Percentiles rank a stretch among this genome's conserved stretches.
Conservation (phyloP, 495 filamentous ascomycete species). For the Penicillium paradoxum region DNA sequence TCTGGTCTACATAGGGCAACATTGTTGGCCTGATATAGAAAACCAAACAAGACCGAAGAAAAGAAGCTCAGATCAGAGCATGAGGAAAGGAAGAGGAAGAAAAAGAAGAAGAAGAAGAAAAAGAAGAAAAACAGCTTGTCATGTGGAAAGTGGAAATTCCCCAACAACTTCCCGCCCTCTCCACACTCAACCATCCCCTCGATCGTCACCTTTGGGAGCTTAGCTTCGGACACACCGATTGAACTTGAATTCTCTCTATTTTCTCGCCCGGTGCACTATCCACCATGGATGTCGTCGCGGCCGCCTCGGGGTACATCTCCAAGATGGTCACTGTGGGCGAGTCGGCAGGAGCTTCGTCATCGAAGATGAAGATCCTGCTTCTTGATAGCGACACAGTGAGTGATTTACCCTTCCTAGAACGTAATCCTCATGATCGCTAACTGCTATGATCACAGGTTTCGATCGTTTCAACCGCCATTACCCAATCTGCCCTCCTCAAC, state of each 20-base stretch:
- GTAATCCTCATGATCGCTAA: constrained; percentile 14
- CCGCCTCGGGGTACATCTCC: constrained; percentile 90
- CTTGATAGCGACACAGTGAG: constrained; percentile 89
- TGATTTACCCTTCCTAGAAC: constrained; percentile 22
- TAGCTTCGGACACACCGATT: not conserved
- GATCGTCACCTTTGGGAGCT: not conserved
- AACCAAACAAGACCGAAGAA: constrained; percentile 52
- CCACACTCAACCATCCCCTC: constrained; percentile 17
- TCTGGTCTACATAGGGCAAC: constrained; percentile 87
- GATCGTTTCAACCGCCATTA: constrained; percentile 90
- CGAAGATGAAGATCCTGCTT: constrained; percentile 98
- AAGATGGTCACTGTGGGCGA: constrained; percentile 95
- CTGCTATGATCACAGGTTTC: constrained; percentile 51
- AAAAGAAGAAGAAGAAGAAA: constrained; percentile 5
- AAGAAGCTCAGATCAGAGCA: constrained; percentile 11
- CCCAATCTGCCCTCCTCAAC: constrained; percentile 91
- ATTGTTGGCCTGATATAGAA: constrained; percentile 57
- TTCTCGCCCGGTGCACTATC: constrained; percentile 8
- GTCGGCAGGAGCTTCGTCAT: constrained; percentile 61
- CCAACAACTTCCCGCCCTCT: constrained; percentile 25
- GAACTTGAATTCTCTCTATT: not conserved
- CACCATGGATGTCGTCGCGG: constrained; percentile 86
- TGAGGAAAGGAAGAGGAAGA: not conserved
- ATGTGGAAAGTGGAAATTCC: constrained; percentile 26
- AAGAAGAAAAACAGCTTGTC: constrained; percentile 17